Evolutionary conservation across 148 eudicot genomes (phyloP).

Genomic region (Chenopodium quinoa): DNA sequence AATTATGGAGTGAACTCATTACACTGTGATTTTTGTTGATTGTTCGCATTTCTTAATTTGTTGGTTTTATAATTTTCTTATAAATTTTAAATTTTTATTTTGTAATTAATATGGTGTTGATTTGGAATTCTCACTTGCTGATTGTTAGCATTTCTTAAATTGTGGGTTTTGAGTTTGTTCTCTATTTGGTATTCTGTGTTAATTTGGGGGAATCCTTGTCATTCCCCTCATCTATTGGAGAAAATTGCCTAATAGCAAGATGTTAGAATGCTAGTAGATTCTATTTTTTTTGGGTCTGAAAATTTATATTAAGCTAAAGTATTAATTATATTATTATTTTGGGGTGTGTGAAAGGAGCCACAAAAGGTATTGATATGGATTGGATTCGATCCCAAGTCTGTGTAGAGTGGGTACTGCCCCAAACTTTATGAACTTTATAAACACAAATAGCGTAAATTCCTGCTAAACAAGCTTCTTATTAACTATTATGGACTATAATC

Average conservation of each 20-base stretch:
- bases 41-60: too few species aligned
- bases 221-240: too few species aligned
- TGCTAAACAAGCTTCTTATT: neutral
- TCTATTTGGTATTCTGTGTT: neutral
- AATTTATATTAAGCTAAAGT: neutral
- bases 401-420: too few species aligned
- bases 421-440: too few species aligned
- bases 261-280: neutral
- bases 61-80: too few species aligned
- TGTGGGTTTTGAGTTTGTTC: constrained; percentile 11
- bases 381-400: too few species aligned
- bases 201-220: neutral
- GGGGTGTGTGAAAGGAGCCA: too few species aligned
- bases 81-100: too few species aligned
- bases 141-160: neutral
- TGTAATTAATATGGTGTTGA: too few species aligned
- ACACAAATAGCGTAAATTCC: too few species aligned
- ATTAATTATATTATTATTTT: neutral
- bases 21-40: too few species aligned
- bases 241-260: neutral
- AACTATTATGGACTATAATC: neutral
- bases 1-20: neutral
- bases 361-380: too few species aligned
- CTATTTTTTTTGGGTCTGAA: neutral
- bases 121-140: neutral